These are phyloP conservation scores for Anthracocystis walkeri DNA, from an alignment of 1,284 basidiomycete species.

Conservation along the genomic window DNA sequence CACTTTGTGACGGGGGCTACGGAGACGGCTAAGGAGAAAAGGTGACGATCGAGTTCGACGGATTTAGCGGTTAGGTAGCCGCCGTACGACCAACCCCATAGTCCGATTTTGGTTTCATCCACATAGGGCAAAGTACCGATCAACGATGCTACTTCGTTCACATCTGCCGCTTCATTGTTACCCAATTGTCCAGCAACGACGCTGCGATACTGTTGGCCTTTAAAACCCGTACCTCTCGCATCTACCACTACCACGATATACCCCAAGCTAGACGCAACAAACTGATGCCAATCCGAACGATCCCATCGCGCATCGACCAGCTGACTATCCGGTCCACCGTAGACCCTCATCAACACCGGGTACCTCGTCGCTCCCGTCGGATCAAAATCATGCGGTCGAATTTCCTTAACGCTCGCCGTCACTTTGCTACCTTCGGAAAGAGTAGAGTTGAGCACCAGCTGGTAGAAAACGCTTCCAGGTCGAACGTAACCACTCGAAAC, in stretches of 20 bases:
- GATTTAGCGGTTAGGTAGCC: constrained; percentile 60
- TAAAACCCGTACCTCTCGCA: constrained; percentile 92
- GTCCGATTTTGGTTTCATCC: constrained; percentile 86
- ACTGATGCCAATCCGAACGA: constrained; percentile 79
- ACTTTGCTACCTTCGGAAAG: constrained; percentile 25
- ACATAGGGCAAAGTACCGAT: constrained; percentile 75
- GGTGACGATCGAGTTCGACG: constrained; percentile 77
- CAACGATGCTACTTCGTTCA: constrained; percentile 80
- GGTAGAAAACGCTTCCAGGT: constrained; percentile 75
- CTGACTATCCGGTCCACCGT: constrained; percentile 87
- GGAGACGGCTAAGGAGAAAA: constrained; percentile 88
- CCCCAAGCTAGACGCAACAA: constrained; percentile 82
- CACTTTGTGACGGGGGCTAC: constrained; percentile 76
- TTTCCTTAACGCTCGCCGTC: constrained; percentile 89
- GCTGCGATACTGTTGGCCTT: constrained; percentile 84
- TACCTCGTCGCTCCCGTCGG: constrained; percentile 91
- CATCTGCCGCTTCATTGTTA: constrained; percentile 85
- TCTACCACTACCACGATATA: constrained; percentile 90
- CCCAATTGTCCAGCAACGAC: constrained; percentile 87
- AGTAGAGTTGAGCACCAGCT: constrained; percentile 46
- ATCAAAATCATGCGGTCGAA: constrained; percentile 91
- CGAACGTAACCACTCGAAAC: constrained; percentile 80
- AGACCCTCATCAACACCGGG: constrained; percentile 76
- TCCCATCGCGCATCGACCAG: constrained; percentile 49
- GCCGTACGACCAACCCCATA: constrained; percentile 71